These are phyloP conservation scores for Andrographis paniculata DNA, from an alignment of 305 asterid genomes.

Conservation along the genomic window DNA sequence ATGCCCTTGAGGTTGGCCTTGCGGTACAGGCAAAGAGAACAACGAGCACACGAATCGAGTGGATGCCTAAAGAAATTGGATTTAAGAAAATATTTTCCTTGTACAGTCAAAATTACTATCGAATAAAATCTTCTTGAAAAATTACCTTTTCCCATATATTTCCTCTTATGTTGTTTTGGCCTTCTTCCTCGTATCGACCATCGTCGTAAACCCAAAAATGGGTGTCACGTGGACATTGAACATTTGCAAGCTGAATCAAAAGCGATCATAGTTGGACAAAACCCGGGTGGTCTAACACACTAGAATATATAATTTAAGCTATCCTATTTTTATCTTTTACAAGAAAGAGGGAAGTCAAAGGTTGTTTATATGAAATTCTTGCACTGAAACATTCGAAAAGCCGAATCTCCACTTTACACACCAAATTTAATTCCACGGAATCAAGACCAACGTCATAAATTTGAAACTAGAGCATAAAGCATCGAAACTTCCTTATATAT, in stretches of 20 bases:
- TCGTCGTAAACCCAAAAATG: constrained; percentile 98
- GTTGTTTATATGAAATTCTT: too few species aligned
- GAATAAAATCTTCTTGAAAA: constrained; percentile 10
- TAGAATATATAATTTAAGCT: too few species aligned
- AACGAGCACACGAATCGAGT: constrained; percentile 81
- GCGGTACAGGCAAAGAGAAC: constrained; percentile 86
- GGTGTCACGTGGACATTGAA: constrained; percentile 97
- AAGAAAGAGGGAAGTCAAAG: too few species aligned
- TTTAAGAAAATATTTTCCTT: constrained; percentile 7
- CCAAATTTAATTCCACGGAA: too few species aligned
- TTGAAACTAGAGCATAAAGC: too few species aligned
- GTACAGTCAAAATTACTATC: constrained; percentile 6
- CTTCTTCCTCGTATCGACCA: constrained; percentile 98
- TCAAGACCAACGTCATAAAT: too few species aligned
- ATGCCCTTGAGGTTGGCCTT: constrained; percentile 62
- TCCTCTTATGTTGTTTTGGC: constrained; percentile 94
- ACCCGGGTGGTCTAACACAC: too few species aligned
- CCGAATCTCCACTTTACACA: too few species aligned
- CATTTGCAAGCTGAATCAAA: constrained; percentile 73
- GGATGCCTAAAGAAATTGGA: constrained; percentile 46
- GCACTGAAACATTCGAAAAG: too few species aligned
- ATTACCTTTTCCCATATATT: constrained; percentile 96
- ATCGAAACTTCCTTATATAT: too few species aligned
- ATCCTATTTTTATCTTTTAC: too few species aligned
- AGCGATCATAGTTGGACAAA: constrained; percentile 10